Percentiles rank a stretch among this genome's conserved stretches.
phyloP scores from a whole-genome alignment of 352 stramenopile genomes.

The Blastocystis hominis region DNA sequence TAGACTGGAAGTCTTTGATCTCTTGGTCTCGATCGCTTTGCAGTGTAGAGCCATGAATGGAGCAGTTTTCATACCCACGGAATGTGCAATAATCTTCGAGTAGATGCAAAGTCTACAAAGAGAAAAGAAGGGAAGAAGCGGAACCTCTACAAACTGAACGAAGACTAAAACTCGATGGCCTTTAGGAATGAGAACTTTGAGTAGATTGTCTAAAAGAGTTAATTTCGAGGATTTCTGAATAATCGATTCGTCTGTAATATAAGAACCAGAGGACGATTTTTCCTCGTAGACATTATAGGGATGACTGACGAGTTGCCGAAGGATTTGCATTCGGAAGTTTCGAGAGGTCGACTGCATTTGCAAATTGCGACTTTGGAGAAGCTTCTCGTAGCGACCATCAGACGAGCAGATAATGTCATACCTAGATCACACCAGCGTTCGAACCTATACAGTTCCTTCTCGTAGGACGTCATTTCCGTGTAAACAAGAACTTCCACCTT shows the following conservation, averaged over 20 bases:
- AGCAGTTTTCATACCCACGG: slow-evolving; percentile 73
- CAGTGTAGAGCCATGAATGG: slow-evolving; percentile 86
- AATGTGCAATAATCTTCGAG: slow-evolving; percentile 79
- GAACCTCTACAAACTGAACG: slow-evolving; percentile 68
- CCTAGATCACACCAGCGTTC: background rate
- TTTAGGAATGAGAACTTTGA: slow-evolving; percentile 73
- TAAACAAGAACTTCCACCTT: slow-evolving; percentile 98
- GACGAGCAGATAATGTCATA: slow-evolving; percentile 37
- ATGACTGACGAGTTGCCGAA: slow-evolving; percentile 46
- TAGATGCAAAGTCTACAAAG: slow-evolving; percentile 73
- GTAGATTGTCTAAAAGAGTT: slow-evolving; percentile 74
- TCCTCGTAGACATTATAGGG: slow-evolving; percentile 53
- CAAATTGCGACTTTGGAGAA: background rate
- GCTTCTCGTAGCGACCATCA: slow-evolving; percentile 38
- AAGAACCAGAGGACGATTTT: background rate
- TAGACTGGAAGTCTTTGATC: slow-evolving; percentile 92
- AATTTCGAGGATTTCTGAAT: slow-evolving; percentile 65
- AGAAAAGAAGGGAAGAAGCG: slow-evolving; percentile 54
- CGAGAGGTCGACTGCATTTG: background rate
- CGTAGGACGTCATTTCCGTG: slow-evolving; percentile 89
- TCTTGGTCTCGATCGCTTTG: slow-evolving; percentile 87
- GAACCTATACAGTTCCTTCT: slow-evolving; percentile 82
- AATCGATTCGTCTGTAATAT: slow-evolving; percentile 12
- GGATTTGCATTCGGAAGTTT: slow-evolving; percentile 50
- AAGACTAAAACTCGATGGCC: slow-evolving; percentile 79